Evolutionary conservation across 441 rosid genomes (phyloP).

Genomic region (Metrosideros polymorpha): DNA sequence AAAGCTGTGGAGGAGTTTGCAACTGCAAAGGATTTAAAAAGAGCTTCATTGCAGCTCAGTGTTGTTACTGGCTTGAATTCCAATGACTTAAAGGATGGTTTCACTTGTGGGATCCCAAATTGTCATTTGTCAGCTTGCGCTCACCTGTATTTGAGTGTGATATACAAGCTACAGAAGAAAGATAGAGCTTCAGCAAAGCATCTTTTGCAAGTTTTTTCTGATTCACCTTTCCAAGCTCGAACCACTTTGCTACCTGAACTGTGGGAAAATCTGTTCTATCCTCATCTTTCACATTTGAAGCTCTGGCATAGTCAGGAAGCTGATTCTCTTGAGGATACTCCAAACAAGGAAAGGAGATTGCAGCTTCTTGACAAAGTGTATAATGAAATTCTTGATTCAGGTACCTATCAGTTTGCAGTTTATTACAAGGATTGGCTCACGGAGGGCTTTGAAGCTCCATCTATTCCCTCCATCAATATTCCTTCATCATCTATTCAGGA

Average conservation of each 20-base stretch:
- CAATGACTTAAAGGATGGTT: conserved; percentile 29
- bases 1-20: conserved; percentile 25
- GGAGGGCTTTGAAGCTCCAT: conserved; percentile 42
- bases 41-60: conserved; percentile 43
- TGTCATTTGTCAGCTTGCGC: conserved; percentile 50
- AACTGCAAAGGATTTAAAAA: conserved; percentile 37
- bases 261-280: conserved; percentile 48
- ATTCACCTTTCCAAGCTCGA: conserved; percentile 45
- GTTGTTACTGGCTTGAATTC: conserved; percentile 40
- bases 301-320: conserved; percentile 50
- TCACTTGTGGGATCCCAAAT: conserved; percentile 32
- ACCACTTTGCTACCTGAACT: conserved; percentile 38
- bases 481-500: conserved; percentile 27
- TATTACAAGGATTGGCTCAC: conserved; percentile 70
- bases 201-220: conserved; percentile 54
- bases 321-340: conserved; percentile 21
- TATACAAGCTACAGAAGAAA: conserved; percentile 46
- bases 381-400: conserved; percentile 45
- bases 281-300: conserved; percentile 58
- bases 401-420: conserved; percentile 44
- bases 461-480: conserved; percentile 35
- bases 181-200: conserved; percentile 49
- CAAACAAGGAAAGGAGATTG: conserved; percentile 25
- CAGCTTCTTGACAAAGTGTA: conserved; percentile 48
- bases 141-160: conserved; percentile 47